Evolutionary conservation across 1,284 basidiomycete genomes (phyloP), one percentile per base, ranked within the genome.

Genomic region (Apiotrichum siamense): DNA sequence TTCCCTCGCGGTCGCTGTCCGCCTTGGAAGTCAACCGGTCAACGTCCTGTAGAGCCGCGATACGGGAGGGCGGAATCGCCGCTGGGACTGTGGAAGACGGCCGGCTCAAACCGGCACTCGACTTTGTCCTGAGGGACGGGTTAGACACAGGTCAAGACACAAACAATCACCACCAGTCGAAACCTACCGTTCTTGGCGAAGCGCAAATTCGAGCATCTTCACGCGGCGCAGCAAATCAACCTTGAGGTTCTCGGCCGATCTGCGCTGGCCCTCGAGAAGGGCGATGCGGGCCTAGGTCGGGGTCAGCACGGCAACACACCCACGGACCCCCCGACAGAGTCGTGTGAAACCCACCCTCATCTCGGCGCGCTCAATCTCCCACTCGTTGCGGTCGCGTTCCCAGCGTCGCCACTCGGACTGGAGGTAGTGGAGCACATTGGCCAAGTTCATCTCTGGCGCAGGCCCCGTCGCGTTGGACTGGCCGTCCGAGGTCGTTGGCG

Each of bases 291-390:
- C 92, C 87, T 92, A 66, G 21, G 4, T n/a, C 17, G 18, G 33
- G n/a, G 47, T 52, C 37, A 58, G 56, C 32, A 50, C 4, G 20
- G 29, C 7, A 31, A 20, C 11, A 26, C 25, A n/a, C 24, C 17
- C 15, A 25, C 13, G 21, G 23, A 24, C n/a, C n/a, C n/a, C n/a
- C n/a, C n/a, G 15, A n/a, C 9, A 10, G 4, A 33, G 29, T 33
- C n/a, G 18, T 25, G 18, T 4, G 13, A 35, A 11, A 82, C 86
- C 65, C 63, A 91, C 93, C 79, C 93, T 81, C 91, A 98, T 96
- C 76, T 98, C 94, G 31, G 96, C 94, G 62, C 94, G 80, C 77
- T 98, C 94, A 66, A 99, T 99, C 79, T 97, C 94, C 94, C 93
- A 98, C 75, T 97, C 93, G 73, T 99, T 98, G 65, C 94, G 82